These are phyloP conservation scores for Podosphaera aphanis DNA, from an alignment of 2,329 filamentous ascomycete genomes.

Conservation along the genomic window DNA sequence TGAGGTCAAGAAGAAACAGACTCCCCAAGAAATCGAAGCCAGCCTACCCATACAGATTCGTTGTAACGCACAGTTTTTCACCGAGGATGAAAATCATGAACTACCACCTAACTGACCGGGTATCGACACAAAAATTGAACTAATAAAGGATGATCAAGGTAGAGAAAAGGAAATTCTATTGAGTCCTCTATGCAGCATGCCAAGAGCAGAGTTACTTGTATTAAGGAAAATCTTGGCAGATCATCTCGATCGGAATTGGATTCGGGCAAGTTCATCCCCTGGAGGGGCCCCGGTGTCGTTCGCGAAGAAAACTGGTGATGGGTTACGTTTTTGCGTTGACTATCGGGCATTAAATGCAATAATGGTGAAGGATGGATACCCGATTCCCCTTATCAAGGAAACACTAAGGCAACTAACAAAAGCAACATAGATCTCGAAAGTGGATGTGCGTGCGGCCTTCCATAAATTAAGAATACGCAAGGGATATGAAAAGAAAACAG, in stretches of 20 bases:
- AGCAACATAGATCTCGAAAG: not conserved
- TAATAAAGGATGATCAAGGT: not conserved
- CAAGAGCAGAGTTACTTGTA: not conserved
- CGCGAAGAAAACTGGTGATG: no score
- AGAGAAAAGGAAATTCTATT: not conserved
- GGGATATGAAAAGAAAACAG: no score
- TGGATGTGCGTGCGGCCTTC: not conserved
- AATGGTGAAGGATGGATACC: not conserved
- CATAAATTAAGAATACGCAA: not conserved
- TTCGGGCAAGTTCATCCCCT: not conserved
- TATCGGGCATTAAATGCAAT: not conserved
- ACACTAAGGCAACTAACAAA: not conserved
- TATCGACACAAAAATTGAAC: not conserved
- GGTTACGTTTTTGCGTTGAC: not conserved
- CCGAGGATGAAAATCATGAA: not conserved
- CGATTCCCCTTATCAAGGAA: not conserved
- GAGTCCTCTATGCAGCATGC: not conserved
- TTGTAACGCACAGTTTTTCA: not conserved
- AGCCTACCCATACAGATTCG: not conserved
- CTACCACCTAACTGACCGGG: not conserved
- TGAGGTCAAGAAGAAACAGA: not conserved
- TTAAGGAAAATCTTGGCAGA: not conserved
- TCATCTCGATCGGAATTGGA: not conserved
- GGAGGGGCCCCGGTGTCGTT: not conserved
- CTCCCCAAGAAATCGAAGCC: not conserved